Evolutionary conservation across 345 rosid species (phyloP).

Genomic region (Viola odorata): DNA sequence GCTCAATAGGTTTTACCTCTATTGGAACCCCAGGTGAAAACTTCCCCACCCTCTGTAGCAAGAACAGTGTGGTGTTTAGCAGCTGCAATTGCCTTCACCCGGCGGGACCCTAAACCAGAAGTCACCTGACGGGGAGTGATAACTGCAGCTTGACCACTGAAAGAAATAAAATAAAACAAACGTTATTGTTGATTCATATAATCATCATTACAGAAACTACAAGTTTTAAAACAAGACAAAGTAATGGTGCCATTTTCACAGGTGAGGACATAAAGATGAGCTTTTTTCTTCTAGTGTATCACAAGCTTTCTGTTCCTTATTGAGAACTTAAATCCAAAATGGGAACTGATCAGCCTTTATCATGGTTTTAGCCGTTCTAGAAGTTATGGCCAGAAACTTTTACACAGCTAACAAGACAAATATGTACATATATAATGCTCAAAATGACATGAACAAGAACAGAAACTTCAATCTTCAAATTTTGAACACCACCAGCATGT

Average conservation of each 20-base stretch:
- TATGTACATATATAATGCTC: too few relatives aligned
- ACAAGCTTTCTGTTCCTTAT: too few relatives aligned
- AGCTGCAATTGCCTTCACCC: slow-evolving; percentile 90
- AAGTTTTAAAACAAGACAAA: not conserved
- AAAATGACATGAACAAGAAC: not conserved
- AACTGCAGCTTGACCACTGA: slow-evolving; percentile 98
- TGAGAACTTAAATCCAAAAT: too few relatives aligned
- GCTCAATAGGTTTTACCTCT: slow-evolving; percentile 52
- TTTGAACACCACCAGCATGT: not conserved
- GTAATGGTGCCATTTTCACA: not conserved
- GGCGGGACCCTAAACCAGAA: slow-evolving; percentile 73
- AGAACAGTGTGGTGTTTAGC: slow-evolving; percentile 97
- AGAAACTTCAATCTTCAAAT: not conserved
- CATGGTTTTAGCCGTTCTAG: too few relatives aligned
- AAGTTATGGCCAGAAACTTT: too few relatives aligned
- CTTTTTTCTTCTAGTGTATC: too few relatives aligned
- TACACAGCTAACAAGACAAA: too few relatives aligned
- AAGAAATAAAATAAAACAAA: slow-evolving; percentile 27
- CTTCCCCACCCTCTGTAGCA: slow-evolving; percentile 87
- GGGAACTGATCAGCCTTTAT: too few relatives aligned
- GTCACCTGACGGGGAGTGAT: slow-evolving; percentile 94
- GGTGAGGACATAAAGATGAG: too few relatives aligned
- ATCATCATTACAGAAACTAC: slow-evolving; percentile 3
- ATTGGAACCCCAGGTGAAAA: slow-evolving; percentile 96
- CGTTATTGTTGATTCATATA: slow-evolving; percentile 11